These are phyloP conservation scores for Yarrowia divulgata DNA, from an alignment of 805 yeast species.

Conservation along the genomic window DNA sequence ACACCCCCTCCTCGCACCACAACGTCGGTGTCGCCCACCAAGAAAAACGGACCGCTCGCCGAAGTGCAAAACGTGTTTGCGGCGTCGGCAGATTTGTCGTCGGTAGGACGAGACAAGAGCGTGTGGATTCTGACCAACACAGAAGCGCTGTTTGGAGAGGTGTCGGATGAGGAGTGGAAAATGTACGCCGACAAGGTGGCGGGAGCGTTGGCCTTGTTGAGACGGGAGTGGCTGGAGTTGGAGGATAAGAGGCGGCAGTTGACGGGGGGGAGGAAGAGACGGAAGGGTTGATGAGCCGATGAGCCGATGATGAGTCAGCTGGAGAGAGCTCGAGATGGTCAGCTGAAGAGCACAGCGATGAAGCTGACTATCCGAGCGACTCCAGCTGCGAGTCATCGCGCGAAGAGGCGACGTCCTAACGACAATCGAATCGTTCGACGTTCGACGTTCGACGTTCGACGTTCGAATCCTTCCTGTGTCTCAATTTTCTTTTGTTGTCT, in stretches of 20 bases:
- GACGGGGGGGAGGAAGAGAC: slow-evolving; percentile 24
- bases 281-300: slow-evolving; percentile 9
- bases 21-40: slow-evolving; percentile 11
- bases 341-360: too few species aligned
- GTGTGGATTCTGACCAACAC: slow-evolving; percentile 11
- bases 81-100: not conserved
- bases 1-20: slow-evolving; percentile 1
- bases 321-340: too few species aligned
- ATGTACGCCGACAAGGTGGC: slow-evolving; percentile 18
- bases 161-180: slow-evolving; percentile 20
- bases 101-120: not conserved
- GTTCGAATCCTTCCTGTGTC: too few species aligned
- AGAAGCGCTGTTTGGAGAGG: slow-evolving; percentile 35
- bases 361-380: too few species aligned
- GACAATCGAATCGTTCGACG: too few species aligned
- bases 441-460: too few species aligned
- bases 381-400: too few species aligned
- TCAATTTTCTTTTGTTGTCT: too few species aligned
- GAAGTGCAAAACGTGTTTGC: slow-evolving; percentile 22
- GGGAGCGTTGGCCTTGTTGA: slow-evolving; percentile 10
- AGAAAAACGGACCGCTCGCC: slow-evolving; percentile 6
- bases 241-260: slow-evolving; percentile 26
- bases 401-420: too few species aligned
- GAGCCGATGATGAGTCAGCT: too few species aligned
- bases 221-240: slow-evolving; percentile 25